Evolutionary conservation across 768 basidiomycete genomes (phyloP).

Genomic region (Megacollybia marginata): DNA sequence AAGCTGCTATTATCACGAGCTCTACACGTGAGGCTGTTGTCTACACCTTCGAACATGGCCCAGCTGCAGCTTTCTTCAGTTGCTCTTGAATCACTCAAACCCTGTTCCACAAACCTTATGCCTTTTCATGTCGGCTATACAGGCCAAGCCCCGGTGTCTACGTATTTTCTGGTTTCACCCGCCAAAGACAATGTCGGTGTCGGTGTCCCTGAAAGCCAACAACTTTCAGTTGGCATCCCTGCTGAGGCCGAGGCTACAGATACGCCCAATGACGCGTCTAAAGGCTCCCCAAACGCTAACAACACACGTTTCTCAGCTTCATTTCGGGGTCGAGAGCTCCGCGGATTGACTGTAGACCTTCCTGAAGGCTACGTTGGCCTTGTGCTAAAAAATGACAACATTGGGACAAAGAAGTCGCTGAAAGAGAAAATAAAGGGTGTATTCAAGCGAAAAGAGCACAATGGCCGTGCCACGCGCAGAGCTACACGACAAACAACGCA

Average conservation of each 20-base stretch:
- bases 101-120: slow-evolving; percentile 65
- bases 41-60: too few species aligned
- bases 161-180: slow-evolving; percentile 61
- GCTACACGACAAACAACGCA: slow-evolving; percentile 19
- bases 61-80: too few species aligned
- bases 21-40: too few species aligned
- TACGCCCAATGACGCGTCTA: neutral
- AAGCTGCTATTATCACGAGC: too few species aligned
- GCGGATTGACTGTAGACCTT: slow-evolving; percentile 53
- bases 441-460: slow-evolving; percentile 5
- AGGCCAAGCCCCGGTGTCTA: slow-evolving; percentile 67
- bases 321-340: slow-evolving; percentile 71
- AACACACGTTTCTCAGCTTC: slow-evolving; percentile 44
- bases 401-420: slow-evolving; percentile 9
- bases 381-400: slow-evolving; percentile 35
- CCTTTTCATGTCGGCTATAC: slow-evolving; percentile 72
- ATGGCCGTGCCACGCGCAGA: slow-evolving; percentile 14
- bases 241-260: neutral
- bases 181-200: slow-evolving; percentile 23
- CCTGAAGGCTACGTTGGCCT: slow-evolving; percentile 66
- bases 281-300: slow-evolving; percentile 4
- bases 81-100: too few species aligned
- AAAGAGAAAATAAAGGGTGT: slow-evolving; percentile 3
- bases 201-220: slow-evolving; percentile 6
- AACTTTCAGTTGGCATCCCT: neutral